phyloP scores from a whole-genome alignment of 2,329 filamentous ascomycete genomes.

The Xylaria sp. region DNA sequence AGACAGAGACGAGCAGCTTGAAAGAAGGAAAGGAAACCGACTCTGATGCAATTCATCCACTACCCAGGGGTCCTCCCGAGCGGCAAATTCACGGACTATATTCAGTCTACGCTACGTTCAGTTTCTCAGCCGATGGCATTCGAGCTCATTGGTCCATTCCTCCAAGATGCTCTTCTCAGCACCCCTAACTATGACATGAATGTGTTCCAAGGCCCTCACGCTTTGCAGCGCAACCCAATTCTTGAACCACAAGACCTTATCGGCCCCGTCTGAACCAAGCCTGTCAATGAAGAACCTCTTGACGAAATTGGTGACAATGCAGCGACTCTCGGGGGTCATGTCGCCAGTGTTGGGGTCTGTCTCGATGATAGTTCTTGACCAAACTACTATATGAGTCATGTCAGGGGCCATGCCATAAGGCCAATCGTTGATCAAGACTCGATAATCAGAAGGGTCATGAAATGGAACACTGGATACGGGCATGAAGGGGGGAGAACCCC shows the following conservation, averaged over 20 bases:
- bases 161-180: constrained; percentile 55
- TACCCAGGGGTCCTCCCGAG: not conserved
- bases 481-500: constrained; percentile 64
- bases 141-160: constrained; percentile 55
- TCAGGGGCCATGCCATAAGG: constrained; percentile 75
- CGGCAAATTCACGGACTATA: not conserved
- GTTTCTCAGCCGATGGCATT: constrained; percentile 38
- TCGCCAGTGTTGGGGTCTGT: constrained; percentile 72
- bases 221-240: constrained; percentile 91
- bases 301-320: constrained; percentile 70
- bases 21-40: too few relatives aligned
- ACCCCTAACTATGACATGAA: constrained; percentile 73
- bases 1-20: constrained; percentile 58
- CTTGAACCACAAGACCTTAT: constrained; percentile 81
- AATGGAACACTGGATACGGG: constrained; percentile 56
- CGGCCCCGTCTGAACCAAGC: constrained; percentile 52
- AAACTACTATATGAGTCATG: constrained; percentile 84
- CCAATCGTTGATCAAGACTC: constrained; percentile 88
- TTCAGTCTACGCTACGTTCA: constrained; percentile 10
- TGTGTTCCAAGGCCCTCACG: constrained; percentile 83
- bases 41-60: not conserved
- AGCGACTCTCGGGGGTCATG: constrained; percentile 68
- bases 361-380: constrained; percentile 81
- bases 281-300: constrained; percentile 66
- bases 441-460: constrained; percentile 58